A percentile compares a stretch with the other conserved stretches of the same genome.
Conservation (phyloP, 2,329 filamentous ascomycete species). For the Monosporascus sp. region DNA sequence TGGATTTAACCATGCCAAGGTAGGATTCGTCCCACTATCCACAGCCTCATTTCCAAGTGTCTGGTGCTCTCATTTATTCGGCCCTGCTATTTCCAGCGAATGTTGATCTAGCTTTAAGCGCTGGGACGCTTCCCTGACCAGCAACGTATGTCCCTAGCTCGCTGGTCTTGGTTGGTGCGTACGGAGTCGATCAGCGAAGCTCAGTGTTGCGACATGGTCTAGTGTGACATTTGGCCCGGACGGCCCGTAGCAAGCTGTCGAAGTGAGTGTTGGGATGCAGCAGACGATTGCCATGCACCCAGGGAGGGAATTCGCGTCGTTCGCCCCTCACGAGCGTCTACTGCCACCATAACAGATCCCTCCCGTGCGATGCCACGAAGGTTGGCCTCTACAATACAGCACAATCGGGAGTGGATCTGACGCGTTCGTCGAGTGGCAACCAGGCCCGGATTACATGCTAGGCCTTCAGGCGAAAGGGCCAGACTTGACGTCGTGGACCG, state of each 20-base stretch:
- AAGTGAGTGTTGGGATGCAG: conserved; percentile 16
- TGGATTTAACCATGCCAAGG: neutral
- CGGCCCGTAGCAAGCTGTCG: conserved; percentile 28
- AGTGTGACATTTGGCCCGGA: conserved; percentile 25
- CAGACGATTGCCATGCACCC: conserved; percentile 24
- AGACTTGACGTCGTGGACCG: conserved; percentile 20
- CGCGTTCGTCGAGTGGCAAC: conserved; percentile 15
- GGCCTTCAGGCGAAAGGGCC: conserved; percentile 18
- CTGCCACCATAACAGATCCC: conserved; percentile 18
- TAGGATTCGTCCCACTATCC: conserved; percentile 8
- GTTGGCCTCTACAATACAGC: conserved; percentile 23
- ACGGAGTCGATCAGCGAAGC: too few relatives aligned
- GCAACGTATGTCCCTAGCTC: too few relatives aligned
- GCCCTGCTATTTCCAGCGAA: too few relatives aligned
- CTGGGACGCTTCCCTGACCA: conserved; percentile 3
- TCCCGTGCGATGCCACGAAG: conserved; percentile 18
- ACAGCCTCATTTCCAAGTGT: conserved; percentile 9
- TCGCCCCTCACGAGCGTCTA: conserved; percentile 22
- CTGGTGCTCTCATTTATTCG: neutral
- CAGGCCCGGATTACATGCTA: conserved; percentile 18
- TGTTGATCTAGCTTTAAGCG: conserved; percentile 3
- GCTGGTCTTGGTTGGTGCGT: too few relatives aligned
- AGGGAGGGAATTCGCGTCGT: conserved; percentile 21
- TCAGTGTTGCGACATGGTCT: conserved; percentile 19
- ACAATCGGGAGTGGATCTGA: conserved; percentile 16